A percentile compares a stretch with the other conserved stretches of the same genome.
phyloP scores from a whole-genome alignment of 1,139 yeast species.

The Suhomyces terraborum region DNA sequence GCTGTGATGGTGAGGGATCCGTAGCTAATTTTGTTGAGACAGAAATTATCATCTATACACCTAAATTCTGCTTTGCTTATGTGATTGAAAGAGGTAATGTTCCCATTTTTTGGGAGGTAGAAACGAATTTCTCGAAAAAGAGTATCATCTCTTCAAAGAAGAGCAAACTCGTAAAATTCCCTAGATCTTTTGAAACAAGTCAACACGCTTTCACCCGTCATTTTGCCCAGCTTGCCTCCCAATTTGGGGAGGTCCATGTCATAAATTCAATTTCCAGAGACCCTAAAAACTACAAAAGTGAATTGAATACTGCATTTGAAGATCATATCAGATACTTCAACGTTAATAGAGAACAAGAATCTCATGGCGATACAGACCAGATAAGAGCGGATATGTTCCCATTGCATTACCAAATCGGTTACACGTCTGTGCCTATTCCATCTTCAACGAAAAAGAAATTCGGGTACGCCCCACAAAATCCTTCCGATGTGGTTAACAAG shows the following conservation, averaged over 20 bases:
- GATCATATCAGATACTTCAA: conserved; percentile 36
- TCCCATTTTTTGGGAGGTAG: conserved; percentile 65
- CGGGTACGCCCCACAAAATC: conserved; percentile 43
- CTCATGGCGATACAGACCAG: conserved; percentile 3
- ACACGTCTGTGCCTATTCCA: conserved; percentile 38
- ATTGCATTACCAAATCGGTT: conserved; percentile 24
- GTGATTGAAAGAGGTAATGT: conserved; percentile 66
- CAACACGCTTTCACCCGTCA: conserved; percentile 67
- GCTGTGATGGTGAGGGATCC: conserved; percentile 71
- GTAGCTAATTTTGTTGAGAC: conserved; percentile 69
- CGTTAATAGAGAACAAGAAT: conserved; percentile 9
- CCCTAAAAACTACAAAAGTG: conserved; percentile 37
- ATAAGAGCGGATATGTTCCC: conserved; percentile 10
- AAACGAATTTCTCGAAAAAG: conserved; percentile 47
- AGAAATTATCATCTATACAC: conserved; percentile 60
- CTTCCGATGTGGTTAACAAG: conserved; percentile 35
- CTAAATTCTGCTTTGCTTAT: conserved; percentile 55
- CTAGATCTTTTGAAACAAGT: conserved; percentile 63
- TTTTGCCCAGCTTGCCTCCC: conserved; percentile 57
- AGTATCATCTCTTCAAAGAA: conserved; percentile 44
- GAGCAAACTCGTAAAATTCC: conserved; percentile 48
- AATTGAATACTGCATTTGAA: conserved; percentile 32
- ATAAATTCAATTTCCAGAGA: conserved; percentile 54
- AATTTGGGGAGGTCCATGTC: conserved; percentile 64
- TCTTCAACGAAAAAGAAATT: conserved; percentile 36